Percentiles rank a stretch among this genome's conserved stretches.
phyloP scores from a whole-genome alignment of 257 asterid species.

The Penstemon eatonii region DNA sequence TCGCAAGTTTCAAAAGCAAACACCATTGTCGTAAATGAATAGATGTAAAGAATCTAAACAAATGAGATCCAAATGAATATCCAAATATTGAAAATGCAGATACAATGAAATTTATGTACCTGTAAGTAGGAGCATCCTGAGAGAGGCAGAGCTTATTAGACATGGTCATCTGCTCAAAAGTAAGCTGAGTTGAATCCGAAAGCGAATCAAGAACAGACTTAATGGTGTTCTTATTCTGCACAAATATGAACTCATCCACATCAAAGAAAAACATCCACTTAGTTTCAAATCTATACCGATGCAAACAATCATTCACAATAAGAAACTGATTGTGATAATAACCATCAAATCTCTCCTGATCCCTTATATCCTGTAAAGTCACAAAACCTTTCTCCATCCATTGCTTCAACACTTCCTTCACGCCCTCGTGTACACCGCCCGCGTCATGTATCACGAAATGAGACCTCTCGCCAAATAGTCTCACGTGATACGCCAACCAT shows the following conservation, averaged over 20 bases:
- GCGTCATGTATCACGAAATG: slow-evolving; percentile 92
- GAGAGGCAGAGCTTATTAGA: slow-evolving; percentile 62
- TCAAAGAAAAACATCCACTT: slow-evolving; percentile 89
- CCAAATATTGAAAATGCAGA: not conserved
- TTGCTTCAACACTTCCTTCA: slow-evolving; percentile 63
- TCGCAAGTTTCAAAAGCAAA: too few relatives aligned
- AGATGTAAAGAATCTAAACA: not conserved
- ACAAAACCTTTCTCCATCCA: slow-evolving; percentile 82
- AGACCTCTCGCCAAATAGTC: slow-evolving; percentile 56
- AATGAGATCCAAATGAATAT: not conserved
- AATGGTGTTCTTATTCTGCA: slow-evolving; percentile 60
- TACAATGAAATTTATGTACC: slow-evolving; percentile 34
- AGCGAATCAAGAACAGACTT: slow-evolving; percentile 53
- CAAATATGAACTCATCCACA: slow-evolving; percentile 73
- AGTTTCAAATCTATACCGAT: slow-evolving; percentile 51
- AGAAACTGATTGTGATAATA: slow-evolving; percentile 84
- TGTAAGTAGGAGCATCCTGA: slow-evolving; percentile 56
- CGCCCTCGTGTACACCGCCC: slow-evolving; percentile 70
- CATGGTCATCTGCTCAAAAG: slow-evolving; percentile 85
- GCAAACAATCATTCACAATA: slow-evolving; percentile 78
- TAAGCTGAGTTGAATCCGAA: slow-evolving; percentile 62
- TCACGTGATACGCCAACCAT: slow-evolving; percentile 76
- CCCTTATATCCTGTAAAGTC: slow-evolving; percentile 69
- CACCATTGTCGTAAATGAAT: too few relatives aligned
- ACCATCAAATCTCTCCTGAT: slow-evolving; percentile 79